Conservation (phyloP, 148 eudicot species). For the Chenopodium formosanum region DNA sequence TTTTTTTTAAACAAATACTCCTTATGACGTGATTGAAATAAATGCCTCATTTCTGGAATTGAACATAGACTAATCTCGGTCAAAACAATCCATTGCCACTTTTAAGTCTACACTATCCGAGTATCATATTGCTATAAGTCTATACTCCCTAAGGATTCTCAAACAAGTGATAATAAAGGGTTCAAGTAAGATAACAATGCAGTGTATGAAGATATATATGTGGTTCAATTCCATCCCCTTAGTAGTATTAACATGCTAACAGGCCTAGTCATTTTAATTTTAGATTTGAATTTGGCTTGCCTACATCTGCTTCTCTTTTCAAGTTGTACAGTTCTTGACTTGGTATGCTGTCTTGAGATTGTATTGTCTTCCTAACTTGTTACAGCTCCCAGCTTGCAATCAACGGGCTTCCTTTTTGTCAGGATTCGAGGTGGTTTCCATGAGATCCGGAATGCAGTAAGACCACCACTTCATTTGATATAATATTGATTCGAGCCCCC, state of each 20-base stretch:
- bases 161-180: background rate
- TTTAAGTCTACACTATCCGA: too few relatives aligned
- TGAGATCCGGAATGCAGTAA: constrained; percentile 83
- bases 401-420: constrained; percentile 72
- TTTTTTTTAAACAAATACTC: background rate
- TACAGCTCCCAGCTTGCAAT: constrained; percentile 61
- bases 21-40: background rate
- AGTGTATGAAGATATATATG: background rate
- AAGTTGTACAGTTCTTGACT: background rate
- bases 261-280: too few relatives aligned
- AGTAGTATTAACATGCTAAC: too few relatives aligned
- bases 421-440: constrained; percentile 92
- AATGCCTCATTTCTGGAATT: background rate
- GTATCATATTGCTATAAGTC: too few relatives aligned
- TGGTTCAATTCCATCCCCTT: too few relatives aligned
- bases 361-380: constrained; percentile 40
- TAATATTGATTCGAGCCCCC: background rate
- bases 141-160: too few relatives aligned
- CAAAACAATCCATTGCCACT: too few relatives aligned
- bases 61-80: background rate
- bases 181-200: background rate
- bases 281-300: background rate
- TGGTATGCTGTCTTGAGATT: constrained; percentile 25
- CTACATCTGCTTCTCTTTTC: background rate
- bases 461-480: constrained; percentile 17